phyloP scores from a whole-genome alignment of 768 basidiomycete genomes.

The Leccinum fibrillosum region DNA sequence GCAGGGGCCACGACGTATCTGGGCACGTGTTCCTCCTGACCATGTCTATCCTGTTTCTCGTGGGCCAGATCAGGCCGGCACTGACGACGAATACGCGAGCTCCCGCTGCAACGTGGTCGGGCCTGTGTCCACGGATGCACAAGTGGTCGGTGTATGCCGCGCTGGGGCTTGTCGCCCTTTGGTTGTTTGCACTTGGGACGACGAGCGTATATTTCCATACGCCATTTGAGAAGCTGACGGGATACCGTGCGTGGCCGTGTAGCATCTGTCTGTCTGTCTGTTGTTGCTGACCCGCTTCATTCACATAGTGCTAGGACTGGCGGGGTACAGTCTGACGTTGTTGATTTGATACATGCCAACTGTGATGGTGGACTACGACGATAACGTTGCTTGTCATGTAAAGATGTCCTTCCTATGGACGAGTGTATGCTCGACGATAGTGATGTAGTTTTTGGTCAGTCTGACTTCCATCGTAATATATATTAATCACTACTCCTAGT shows the following conservation, averaged over 20 bases:
- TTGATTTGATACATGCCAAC: constrained; percentile 5
- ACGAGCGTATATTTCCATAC: constrained; percentile 41
- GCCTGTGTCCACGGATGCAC: constrained; percentile 44
- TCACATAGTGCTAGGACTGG: constrained; percentile 36
- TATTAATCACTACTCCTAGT: not conserved
- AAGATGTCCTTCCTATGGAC: not conserved
- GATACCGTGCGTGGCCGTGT: constrained; percentile 56
- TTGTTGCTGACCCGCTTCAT: no score
- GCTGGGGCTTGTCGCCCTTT: constrained; percentile 50
- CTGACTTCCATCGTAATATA: not conserved
- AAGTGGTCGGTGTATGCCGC: constrained; percentile 46
- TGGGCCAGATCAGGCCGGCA: no score
- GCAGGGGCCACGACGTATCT: no score
- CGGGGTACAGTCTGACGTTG: constrained; percentile 32
- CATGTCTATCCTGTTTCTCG: no score
- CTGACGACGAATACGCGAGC: no score
- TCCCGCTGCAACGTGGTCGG: no score
- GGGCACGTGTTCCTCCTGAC: no score
- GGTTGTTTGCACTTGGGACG: constrained; percentile 72
- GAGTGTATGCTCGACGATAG: not conserved
- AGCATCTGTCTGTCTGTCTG: constrained; percentile 12
- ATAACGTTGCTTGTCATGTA: not conserved
- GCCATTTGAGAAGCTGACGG: constrained; percentile 82
- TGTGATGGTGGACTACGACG: not conserved
- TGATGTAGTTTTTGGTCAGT: not conserved